Evolutionary conservation across 2,329 filamentous ascomycete genomes (phyloP).

Genomic region (Neobulgaria alba): DNA sequence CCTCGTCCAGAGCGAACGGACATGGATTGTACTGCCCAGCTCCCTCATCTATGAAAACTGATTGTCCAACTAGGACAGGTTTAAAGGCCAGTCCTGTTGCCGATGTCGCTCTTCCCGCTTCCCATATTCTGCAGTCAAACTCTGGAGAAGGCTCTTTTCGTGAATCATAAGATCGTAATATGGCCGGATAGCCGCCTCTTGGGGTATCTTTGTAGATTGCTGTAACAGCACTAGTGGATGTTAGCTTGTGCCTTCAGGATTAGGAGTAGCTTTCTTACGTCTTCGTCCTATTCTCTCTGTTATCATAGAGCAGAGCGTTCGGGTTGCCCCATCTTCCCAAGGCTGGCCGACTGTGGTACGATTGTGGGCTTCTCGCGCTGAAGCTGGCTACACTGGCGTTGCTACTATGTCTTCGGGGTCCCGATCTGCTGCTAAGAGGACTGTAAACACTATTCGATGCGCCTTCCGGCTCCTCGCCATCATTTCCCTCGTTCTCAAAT

Average conservation of each 20-base stretch:
- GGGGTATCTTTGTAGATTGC: slow-evolving; percentile 81
- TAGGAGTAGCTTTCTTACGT: slow-evolving; percentile 53
- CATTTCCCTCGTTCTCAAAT: slow-evolving; percentile 75
- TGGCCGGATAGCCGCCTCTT: slow-evolving; percentile 55
- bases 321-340: slow-evolving; percentile 64
- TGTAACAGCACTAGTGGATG: slow-evolving; percentile 66
- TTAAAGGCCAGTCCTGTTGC: slow-evolving; percentile 93
- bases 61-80: slow-evolving; percentile 87
- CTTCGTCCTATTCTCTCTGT: slow-evolving; percentile 76
- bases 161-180: slow-evolving; percentile 92
- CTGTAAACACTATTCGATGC: slow-evolving; percentile 31
- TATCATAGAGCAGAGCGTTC: slow-evolving; percentile 81
- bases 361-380: slow-evolving; percentile 55
- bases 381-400: slow-evolving; percentile 79
- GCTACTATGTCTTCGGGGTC: slow-evolving; percentile 53
- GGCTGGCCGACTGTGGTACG: slow-evolving; percentile 45
- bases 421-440: slow-evolving; percentile 31
- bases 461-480: slow-evolving; percentile 33
- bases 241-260: slow-evolving; percentile 11
- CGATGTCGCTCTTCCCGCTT: slow-evolving; percentile 89
- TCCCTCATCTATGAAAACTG: slow-evolving; percentile 89
- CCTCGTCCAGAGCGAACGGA: slow-evolving; percentile 80
- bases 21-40: slow-evolving; percentile 86
- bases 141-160: slow-evolving; percentile 84
- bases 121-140: slow-evolving; percentile 93